These are phyloP conservation scores for Amanita fuliginea DNA, from an alignment of 768 basidiomycete genomes.

Conservation along the genomic window DNA sequence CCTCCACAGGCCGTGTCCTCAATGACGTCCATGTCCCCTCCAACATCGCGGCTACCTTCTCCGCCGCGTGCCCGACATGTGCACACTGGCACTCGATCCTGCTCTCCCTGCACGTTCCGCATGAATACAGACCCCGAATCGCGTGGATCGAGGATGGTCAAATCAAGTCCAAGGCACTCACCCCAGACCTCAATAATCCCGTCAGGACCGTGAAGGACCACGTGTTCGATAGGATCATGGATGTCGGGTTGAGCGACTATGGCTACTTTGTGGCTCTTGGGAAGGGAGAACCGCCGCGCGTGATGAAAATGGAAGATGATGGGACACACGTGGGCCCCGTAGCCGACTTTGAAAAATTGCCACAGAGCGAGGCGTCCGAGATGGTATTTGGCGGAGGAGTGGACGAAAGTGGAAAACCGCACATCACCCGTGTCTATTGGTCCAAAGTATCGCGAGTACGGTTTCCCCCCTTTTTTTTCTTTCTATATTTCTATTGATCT, in stretches of 20 bases:
- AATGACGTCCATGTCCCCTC: constrained; percentile 44
- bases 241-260: constrained; percentile 43
- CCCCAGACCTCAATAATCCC: neutral
- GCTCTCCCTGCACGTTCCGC: constrained; percentile 14
- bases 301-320: constrained; percentile 40
- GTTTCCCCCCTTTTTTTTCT: neutral
- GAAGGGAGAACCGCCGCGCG: constrained; percentile 41
- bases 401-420: constrained; percentile 36
- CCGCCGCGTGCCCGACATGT: constrained; percentile 13
- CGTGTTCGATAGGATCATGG: constrained; percentile 41
- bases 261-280: constrained; percentile 55
- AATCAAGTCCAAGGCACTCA: constrained; percentile 33
- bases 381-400: constrained; percentile 50
- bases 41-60: constrained; percentile 21
- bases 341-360: constrained; percentile 7
- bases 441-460: constrained; percentile 43
- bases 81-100: constrained; percentile 6
- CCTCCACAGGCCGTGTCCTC: constrained; percentile 41
- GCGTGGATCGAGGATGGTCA: constrained; percentile 44
- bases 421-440: constrained; percentile 61
- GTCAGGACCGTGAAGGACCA: neutral
- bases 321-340: constrained; percentile 13
- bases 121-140: constrained; percentile 17
- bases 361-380: constrained; percentile 28
- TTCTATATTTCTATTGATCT: neutral